Evolutionary conservation across 2,329 filamentous ascomycete genomes (phyloP).

Genomic region (Calonectria multiphialidica): DNA sequence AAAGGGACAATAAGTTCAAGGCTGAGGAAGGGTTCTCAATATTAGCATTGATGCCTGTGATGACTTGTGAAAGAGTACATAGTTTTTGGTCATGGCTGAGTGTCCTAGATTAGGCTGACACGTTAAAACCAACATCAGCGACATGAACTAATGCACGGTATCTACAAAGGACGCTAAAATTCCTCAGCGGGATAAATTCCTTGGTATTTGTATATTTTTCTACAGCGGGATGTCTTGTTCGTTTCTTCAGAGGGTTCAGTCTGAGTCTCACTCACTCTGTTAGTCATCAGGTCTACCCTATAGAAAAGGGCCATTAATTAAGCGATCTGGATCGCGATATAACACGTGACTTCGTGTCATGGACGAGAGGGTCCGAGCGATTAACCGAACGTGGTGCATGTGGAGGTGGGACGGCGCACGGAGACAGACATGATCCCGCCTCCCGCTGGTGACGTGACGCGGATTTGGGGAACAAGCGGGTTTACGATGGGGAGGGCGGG

Average conservation of each 20-base stretch:
- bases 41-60: not conserved
- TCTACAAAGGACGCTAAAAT: no score
- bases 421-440: slow-evolving; percentile 22
- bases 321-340: slow-evolving; percentile 9
- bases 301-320: not conserved
- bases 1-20: not conserved
- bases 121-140: no score
- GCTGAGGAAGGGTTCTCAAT: not conserved
- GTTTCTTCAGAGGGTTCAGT: no score
- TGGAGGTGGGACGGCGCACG: slow-evolving; percentile 20
- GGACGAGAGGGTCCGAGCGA: slow-evolving; percentile 40
- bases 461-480: slow-evolving; percentile 3
- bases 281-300: slow-evolving; percentile 6
- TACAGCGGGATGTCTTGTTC: no score
- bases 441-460: slow-evolving; percentile 14
- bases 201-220: no score
- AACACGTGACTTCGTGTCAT: slow-evolving; percentile 53
- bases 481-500: not conserved
- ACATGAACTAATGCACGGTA: no score
- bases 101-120: no score
- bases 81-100: no score
- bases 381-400: slow-evolving; percentile 28
- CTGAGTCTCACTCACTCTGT: not conserved
- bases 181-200: no score
- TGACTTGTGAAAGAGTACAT: no score